Evolutionary conservation across 148 eudicot species (phyloP).

Genomic region (Linanthus parryae): DNA sequence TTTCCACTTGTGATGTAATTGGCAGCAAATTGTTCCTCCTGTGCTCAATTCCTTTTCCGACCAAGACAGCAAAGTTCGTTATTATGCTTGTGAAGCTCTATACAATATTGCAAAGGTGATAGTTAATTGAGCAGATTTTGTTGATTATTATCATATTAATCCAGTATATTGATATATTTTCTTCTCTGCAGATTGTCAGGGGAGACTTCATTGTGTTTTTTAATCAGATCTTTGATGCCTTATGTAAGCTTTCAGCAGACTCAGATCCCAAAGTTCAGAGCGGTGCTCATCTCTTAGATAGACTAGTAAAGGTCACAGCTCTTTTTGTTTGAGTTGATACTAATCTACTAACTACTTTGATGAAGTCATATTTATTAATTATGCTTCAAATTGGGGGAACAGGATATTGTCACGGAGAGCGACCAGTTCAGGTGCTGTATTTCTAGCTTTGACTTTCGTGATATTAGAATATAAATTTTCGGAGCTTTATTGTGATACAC

Average conservation of each 20-base stretch:
- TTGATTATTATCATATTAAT: neutral
- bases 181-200: constrained; percentile 77
- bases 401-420: constrained; percentile 94
- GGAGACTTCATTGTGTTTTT: constrained; percentile 92
- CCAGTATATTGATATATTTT: constrained; percentile 12
- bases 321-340: neutral
- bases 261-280: constrained; percentile 91
- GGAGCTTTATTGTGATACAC: constrained; percentile 1
- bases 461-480: neutral
- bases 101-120: constrained; percentile 93
- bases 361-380: constrained; percentile 9
- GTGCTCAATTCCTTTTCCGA: constrained; percentile 76
- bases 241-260: constrained; percentile 90
- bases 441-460: constrained; percentile 1
- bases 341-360: neutral
- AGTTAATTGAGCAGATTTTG: constrained; percentile 2
- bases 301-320: constrained; percentile 80
- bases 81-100: constrained; percentile 94
- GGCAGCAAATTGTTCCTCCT: constrained; percentile 97
- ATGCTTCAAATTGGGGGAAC: constrained; percentile 18
- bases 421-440: constrained; percentile 78
- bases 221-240: constrained; percentile 86
- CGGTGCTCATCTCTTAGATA: constrained; percentile 95
- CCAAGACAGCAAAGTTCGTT: constrained; percentile 92
- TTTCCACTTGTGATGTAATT: no score